Conservation (phyloP, 495 filamentous ascomycete species). For the Trichoderma reesei region DNA sequence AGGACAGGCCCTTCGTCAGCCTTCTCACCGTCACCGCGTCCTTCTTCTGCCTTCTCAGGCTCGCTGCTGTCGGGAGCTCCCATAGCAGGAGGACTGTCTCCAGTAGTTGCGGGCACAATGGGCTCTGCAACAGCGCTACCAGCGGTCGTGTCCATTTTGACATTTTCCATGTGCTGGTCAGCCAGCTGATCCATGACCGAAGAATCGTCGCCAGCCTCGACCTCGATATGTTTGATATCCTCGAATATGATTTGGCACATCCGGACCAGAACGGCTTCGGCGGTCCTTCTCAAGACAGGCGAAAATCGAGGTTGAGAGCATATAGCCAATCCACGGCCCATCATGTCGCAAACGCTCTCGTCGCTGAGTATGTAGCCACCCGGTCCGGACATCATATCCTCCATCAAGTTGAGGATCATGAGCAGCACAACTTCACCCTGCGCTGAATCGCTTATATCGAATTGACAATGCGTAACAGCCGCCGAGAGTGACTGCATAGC, state of each 20-base stretch:
- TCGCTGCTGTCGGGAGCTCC: background rate
- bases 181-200: conserved; percentile 50
- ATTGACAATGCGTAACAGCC: conserved; percentile 94
- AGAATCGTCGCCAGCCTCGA: conserved; percentile 51
- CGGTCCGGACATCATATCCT: conserved; percentile 88
- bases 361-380: conserved; percentile 87
- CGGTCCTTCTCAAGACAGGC: conserved; percentile 79
- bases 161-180: conserved; percentile 56
- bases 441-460: conserved; percentile 89
- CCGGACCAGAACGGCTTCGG: conserved; percentile 93
- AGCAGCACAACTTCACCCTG: conserved; percentile 92
- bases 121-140: conserved; percentile 9
- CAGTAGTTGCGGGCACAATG: conserved; percentile 16
- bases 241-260: conserved; percentile 99
- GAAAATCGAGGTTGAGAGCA: conserved; percentile 90
- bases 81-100: background rate
- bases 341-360: conserved; percentile 98
- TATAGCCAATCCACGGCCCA: conserved; percentile 96
- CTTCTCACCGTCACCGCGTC: background rate
- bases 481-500: conserved; percentile 93
- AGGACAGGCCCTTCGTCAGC: background rate
- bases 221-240: conserved; percentile 76
- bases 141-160: conserved; percentile 75
- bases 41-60: background rate
- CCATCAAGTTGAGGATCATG: conserved; percentile 94